These are phyloP conservation scores for Lunularia cruciata DNA, from an alignment of 225 moss, liverwort and hornwort species.

Conservation along the genomic window DNA sequence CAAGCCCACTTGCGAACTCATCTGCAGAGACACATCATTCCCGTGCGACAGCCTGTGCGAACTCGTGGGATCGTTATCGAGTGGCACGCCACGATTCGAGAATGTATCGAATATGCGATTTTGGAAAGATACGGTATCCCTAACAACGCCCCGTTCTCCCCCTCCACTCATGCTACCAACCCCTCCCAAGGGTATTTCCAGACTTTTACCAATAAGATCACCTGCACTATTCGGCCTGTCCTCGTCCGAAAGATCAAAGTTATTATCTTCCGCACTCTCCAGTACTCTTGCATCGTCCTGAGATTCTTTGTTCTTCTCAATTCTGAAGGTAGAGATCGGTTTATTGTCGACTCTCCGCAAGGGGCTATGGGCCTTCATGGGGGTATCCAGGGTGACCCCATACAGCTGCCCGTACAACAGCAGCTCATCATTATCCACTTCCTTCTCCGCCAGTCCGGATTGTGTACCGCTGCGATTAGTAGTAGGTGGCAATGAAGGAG, in stretches of 20 bases:
- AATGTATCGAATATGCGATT: slow-evolving; percentile 26
- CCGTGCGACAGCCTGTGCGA: neutral
- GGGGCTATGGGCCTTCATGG: slow-evolving; percentile 18
- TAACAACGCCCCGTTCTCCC: slow-evolving; percentile 25
- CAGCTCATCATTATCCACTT: slow-evolving; percentile 88
- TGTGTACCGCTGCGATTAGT: slow-evolving; percentile 27
- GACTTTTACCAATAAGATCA: slow-evolving; percentile 26
- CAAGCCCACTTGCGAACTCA: slow-evolving; percentile 34
- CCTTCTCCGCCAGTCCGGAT: slow-evolving; percentile 66
- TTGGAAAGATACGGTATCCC: slow-evolving; percentile 10
- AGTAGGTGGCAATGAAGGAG: slow-evolving; percentile 16
- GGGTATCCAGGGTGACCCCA: slow-evolving; percentile 46
- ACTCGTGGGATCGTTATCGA: slow-evolving; percentile 14
- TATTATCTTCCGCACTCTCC: slow-evolving; percentile 28
- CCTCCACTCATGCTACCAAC: slow-evolving; percentile 37
- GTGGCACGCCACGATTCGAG: slow-evolving; percentile 9
- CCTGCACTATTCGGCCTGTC: slow-evolving; percentile 16
- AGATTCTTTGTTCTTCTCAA: slow-evolving; percentile 29
- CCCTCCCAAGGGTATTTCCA: slow-evolving; percentile 50
- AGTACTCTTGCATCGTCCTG: slow-evolving; percentile 20
- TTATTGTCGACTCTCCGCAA: slow-evolving; percentile 14
- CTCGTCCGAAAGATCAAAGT: slow-evolving; percentile 7
- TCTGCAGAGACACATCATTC: slow-evolving; percentile 16
- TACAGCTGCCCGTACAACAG: slow-evolving; percentile 94
- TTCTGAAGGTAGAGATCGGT: slow-evolving; percentile 30